A percentile compares a stretch with the other conserved stretches of the same genome.
These are phyloP conservation scores for Penicillium cosmopolitanum DNA, from an alignment of 495 filamentous ascomycete species.

Conservation along the genomic window DNA sequence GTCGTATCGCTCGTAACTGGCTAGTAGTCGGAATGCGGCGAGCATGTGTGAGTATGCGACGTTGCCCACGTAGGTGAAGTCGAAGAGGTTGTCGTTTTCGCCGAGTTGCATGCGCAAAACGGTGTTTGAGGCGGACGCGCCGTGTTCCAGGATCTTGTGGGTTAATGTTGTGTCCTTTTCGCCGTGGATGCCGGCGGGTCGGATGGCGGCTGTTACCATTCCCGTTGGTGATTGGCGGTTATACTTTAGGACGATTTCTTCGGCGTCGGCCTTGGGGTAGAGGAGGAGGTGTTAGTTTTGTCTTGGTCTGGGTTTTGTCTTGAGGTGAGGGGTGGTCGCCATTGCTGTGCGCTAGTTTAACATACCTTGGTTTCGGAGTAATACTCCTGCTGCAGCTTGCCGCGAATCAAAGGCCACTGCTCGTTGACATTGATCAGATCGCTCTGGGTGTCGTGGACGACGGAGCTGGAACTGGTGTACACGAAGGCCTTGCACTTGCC, in stretches of 20 bases:
- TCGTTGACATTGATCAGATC: slow-evolving; percentile 92
- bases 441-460: slow-evolving; percentile 78
- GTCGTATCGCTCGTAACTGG: slow-evolving; percentile 53
- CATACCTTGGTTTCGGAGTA: slow-evolving; percentile 86
- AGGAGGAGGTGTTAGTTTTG: background rate
- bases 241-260: slow-evolving; percentile 79
- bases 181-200: slow-evolving; percentile 89
- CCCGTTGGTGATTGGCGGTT: slow-evolving; percentile 70
- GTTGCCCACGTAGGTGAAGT: slow-evolving; percentile 61
- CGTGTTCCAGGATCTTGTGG: slow-evolving; percentile 54
- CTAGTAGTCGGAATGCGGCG: slow-evolving; percentile 70
- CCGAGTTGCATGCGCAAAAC: slow-evolving; percentile 84
- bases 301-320: background rate
- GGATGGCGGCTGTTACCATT: slow-evolving; percentile 78
- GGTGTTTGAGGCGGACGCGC: slow-evolving; percentile 49
- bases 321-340: background rate
- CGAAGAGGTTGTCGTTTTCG: slow-evolving; percentile 76
- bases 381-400: slow-evolving; percentile 76
- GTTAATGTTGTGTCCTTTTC: slow-evolving; percentile 82
- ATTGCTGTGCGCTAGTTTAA: background rate
- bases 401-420: slow-evolving; percentile 76
- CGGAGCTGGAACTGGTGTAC: slow-evolving; percentile 89
- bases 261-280: slow-evolving; percentile 71
- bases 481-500: slow-evolving; percentile 87
- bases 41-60: slow-evolving; percentile 53